Percentiles rank a stretch among this genome's conserved stretches.
phyloP scores from a whole-genome alignment of 768 basidiomycete genomes.

The Crassisporium funariophilum region DNA sequence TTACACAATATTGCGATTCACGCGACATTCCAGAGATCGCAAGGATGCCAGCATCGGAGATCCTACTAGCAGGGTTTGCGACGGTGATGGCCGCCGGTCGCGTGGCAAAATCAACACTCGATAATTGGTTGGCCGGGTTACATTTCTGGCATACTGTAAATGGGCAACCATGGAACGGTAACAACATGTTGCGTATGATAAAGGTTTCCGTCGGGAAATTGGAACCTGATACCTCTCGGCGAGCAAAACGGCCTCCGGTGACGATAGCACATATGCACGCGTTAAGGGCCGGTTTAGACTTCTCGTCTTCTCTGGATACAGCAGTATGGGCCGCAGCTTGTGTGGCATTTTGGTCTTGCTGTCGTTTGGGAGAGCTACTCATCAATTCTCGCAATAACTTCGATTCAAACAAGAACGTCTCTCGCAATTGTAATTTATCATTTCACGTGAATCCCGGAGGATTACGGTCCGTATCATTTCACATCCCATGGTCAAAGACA shows the following conservation, averaged over 20 bases:
- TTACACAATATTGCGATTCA: too few relatives aligned
- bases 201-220: constrained; percentile 5
- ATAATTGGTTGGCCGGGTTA: too few relatives aligned
- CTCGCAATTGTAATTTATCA: too few relatives aligned
- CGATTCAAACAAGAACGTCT: too few relatives aligned
- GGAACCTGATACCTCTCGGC: constrained; percentile 10
- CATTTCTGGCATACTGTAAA: too few relatives aligned
- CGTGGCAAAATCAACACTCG: too few relatives aligned
- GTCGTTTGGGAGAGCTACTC: constrained; percentile 5
- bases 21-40: too few relatives aligned
- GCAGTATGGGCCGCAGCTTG: constrained; percentile 5
- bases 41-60: too few relatives aligned
- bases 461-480: constrained; percentile 16
- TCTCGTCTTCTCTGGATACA: constrained; percentile 5
- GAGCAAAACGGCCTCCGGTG: constrained; percentile 13
- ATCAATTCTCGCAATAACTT: background rate
- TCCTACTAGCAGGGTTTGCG: too few relatives aligned
- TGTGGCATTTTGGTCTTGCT: constrained; percentile 6
- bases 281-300: constrained; percentile 5
- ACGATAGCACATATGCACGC: constrained; percentile 3
- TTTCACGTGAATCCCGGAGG: too few relatives aligned
- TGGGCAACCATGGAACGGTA: constrained; percentile 25
- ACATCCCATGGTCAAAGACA: constrained; percentile 40
- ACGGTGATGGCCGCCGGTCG: too few relatives aligned
- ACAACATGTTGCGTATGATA: constrained; percentile 21